phyloP scores from a whole-genome alignment of 768 basidiomycete genomes.

The Auricularia sp. region DNA sequence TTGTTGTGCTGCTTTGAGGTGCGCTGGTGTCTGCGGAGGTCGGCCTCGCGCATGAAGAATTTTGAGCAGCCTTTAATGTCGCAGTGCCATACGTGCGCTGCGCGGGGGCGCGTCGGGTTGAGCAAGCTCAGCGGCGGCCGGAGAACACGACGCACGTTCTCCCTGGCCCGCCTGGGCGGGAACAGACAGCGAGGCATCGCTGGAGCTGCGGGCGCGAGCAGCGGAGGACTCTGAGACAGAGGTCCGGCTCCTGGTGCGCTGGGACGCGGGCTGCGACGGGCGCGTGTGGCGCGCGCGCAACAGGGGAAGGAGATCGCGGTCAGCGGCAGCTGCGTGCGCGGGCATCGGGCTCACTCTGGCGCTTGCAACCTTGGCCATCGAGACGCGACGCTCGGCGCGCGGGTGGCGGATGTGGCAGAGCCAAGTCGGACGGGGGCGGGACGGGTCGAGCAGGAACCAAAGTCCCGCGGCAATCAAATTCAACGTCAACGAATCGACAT shows the following conservation, averaged over 20 bases:
- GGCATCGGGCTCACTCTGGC: neutral
- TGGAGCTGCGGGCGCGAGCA: neutral
- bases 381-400: neutral
- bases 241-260: constrained; percentile 1
- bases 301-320: neutral
- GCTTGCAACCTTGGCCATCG: neutral
- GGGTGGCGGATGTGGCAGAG: neutral
- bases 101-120: neutral
- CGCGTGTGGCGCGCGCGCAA: neutral
- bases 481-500: neutral
- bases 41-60: constrained; percentile 73
- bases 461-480: neutral
- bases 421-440: neutral
- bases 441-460: neutral
- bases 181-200: neutral
- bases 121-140: neutral
- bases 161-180: neutral
- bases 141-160: neutral
- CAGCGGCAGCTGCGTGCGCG: neutral
- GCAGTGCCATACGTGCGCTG: constrained; percentile 53
- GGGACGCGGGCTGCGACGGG: constrained; percentile 1
- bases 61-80: constrained; percentile 74
- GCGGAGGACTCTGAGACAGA: neutral
- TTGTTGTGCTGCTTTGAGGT: constrained; percentile 57
- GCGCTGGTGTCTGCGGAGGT: constrained; percentile 71